These are phyloP conservation scores for Pseudonitzschia multistriata DNA, from an alignment of 108 stramenopile genomes.

Conservation along the genomic window DNA sequence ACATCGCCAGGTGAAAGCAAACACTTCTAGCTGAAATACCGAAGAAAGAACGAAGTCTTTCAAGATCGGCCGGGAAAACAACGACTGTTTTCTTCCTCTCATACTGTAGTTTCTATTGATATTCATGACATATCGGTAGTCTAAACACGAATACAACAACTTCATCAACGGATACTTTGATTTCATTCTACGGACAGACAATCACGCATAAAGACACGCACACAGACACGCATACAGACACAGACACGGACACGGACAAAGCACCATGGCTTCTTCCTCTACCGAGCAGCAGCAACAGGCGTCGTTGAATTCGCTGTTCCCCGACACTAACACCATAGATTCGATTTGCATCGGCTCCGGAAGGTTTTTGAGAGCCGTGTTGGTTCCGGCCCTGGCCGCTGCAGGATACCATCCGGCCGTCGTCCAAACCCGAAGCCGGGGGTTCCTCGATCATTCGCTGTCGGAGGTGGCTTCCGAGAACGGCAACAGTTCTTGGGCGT, in stretches of 20 bases:
- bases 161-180: too few species aligned
- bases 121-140: too few species aligned
- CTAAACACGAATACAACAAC: too few species aligned
- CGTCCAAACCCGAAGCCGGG: slow-evolving; percentile 75
- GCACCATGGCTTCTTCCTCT: not conserved
- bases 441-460: slow-evolving; percentile 57
- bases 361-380: slow-evolving; percentile 81
- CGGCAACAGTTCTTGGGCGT: not conserved
- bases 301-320: not conserved
- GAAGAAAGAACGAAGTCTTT: too few species aligned
- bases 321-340: slow-evolving; percentile 12
- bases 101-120: too few species aligned
- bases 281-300: not conserved
- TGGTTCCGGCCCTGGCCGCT: slow-evolving; percentile 67
- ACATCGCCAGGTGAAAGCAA: too few species aligned
- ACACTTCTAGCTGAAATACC: too few species aligned
- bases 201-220: too few species aligned
- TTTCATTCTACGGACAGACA: too few species aligned
- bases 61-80: too few species aligned
- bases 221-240: not conserved
- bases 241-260: too few species aligned
- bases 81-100: too few species aligned
- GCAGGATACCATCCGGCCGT: slow-evolving; percentile 40
- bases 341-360: slow-evolving; percentile 83
- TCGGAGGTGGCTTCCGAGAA: not conserved